These are phyloP conservation scores for Vigna trinervia DNA, from an alignment of 306 rosid genomes.

Conservation along the genomic window DNA sequence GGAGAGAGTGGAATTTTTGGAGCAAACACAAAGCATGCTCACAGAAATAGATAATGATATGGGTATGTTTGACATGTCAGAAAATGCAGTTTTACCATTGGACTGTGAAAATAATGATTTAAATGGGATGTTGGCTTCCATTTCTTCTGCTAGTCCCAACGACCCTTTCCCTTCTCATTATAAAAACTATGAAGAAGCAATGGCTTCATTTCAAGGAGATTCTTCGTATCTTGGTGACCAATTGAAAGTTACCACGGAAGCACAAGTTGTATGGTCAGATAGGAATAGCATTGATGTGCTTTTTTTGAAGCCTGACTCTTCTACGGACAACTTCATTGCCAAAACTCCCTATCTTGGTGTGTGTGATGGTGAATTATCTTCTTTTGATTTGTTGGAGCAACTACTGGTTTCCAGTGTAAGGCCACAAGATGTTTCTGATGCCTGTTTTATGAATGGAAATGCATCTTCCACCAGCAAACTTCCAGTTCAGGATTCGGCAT, in stretches of 20 bases:
- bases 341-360: constrained; percentile 40
- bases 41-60: constrained; percentile 46
- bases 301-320: constrained; percentile 47
- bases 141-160: constrained; percentile 50
- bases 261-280: constrained; percentile 39
- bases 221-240: constrained; percentile 43
- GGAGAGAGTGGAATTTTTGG: constrained; percentile 60
- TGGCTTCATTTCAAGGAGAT: constrained; percentile 36
- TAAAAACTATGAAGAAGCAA: constrained; percentile 33
- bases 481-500: constrained; percentile 38
- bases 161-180: constrained; percentile 39
- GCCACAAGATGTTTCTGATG: constrained; percentile 45
- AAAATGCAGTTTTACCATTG: constrained; percentile 42
- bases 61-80: constrained; percentile 31
- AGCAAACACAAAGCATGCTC: constrained; percentile 61
- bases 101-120: constrained; percentile 54
- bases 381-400: constrained; percentile 54
- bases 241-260: constrained; percentile 32
- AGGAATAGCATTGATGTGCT: constrained; percentile 18
- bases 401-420: constrained; percentile 44
- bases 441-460: constrained; percentile 36
- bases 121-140: constrained; percentile 59
- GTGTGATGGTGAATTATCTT: constrained; percentile 52
- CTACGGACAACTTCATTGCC: constrained; percentile 29
- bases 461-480: constrained; percentile 42